Evolutionary conservation across 352 stramenopile genomes (phyloP).

Genomic region (Pythium apleroticum): DNA sequence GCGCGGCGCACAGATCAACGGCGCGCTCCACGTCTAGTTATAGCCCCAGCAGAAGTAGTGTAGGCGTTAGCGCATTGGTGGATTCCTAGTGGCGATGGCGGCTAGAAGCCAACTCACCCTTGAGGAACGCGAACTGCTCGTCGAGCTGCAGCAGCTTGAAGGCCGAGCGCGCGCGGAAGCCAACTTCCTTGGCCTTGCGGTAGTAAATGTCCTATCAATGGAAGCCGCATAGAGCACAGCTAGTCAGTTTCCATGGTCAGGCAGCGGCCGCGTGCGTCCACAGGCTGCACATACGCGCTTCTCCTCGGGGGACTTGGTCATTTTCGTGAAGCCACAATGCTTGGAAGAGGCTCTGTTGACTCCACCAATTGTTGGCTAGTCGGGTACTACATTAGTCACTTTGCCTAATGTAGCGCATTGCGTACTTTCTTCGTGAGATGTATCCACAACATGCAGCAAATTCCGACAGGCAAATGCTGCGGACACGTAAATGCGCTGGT

Average conservation of each 20-base stretch:
- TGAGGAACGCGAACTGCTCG: constrained; percentile 96
- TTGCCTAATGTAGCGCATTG: neutral
- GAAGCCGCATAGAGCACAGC: neutral
- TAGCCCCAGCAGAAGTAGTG: neutral
- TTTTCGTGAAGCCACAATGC: constrained; percentile 17
- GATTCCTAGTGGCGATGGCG: too few relatives aligned
- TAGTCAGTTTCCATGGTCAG: neutral
- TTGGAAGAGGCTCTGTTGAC: constrained; percentile 5
- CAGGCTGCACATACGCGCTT: constrained; percentile 44
- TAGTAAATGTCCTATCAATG: constrained; percentile 86
- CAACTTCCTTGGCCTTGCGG: constrained; percentile 93
- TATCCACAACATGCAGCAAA: too few relatives aligned
- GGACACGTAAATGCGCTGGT: too few relatives aligned
- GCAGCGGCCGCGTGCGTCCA: neutral
- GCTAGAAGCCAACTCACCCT: constrained; percentile 33
- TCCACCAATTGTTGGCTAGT: constrained; percentile 1
- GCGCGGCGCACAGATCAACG: constrained; percentile 98
- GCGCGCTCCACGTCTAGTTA: constrained; percentile 80
- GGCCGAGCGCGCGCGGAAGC: constrained; percentile 96
- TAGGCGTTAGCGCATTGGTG: too few relatives aligned
- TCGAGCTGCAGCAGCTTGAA: constrained; percentile 99
- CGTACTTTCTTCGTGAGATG: too few relatives aligned
- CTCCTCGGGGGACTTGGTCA: constrained; percentile 63
- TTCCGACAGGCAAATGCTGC: too few relatives aligned
- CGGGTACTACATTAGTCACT: neutral